phyloP scores from a whole-genome alignment of 139 green algal genomes.

The Chlamydomonas eustigma region DNA sequence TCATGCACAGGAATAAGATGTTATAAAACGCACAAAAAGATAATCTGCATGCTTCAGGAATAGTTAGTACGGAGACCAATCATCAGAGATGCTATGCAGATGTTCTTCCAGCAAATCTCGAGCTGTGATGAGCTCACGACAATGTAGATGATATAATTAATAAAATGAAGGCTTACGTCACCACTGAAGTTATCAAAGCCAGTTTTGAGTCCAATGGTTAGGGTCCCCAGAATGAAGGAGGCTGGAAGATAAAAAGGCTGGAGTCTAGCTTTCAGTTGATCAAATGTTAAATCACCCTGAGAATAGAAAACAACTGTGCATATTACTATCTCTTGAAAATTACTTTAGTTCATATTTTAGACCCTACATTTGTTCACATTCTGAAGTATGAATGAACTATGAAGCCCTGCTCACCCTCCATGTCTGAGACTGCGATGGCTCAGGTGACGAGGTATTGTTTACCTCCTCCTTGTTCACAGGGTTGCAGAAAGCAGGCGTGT shows the following conservation, averaged over 20 bases:
- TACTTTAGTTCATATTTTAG: no score
- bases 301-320: no score
- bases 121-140: neutral
- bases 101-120: neutral
- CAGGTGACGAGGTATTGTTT: no score
- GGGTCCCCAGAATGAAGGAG: neutral
- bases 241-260: neutral
- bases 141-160: neutral
- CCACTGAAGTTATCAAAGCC: neutral
- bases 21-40: neutral
- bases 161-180: constrained; percentile 5
- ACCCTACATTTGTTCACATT: no score
- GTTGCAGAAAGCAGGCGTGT: no score
- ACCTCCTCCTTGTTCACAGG: no score
- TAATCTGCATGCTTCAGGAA: neutral
- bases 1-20: no score
- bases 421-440: no score
- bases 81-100: neutral
- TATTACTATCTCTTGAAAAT: no score
- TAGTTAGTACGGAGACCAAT: neutral
- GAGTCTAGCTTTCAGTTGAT: neutral
- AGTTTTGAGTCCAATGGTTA: constrained; percentile 1
- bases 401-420: no score
- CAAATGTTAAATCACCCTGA: neutral
- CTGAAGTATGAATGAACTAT: no score